phyloP scores from a whole-genome alignment of 192 early-diverging fungal species.

The Oehlia diaphana region DNA sequence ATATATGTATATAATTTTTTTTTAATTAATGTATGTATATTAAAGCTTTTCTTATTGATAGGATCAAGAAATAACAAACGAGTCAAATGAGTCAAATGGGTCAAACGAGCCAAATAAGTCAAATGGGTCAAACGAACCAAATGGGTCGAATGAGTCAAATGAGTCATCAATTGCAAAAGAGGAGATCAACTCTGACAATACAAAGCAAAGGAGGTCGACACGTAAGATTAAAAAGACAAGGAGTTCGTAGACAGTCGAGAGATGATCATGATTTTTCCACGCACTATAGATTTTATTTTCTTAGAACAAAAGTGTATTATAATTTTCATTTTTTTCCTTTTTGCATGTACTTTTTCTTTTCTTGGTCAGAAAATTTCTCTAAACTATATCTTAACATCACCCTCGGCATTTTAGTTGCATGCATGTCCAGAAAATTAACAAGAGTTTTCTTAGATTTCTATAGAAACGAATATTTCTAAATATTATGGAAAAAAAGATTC shows the following conservation, averaged over 20 bases:
- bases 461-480: not conserved
- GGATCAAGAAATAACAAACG: slow-evolving; percentile 2
- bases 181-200: not conserved
- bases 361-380: slow-evolving; percentile 15
- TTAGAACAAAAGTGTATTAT: not conserved
- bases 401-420: slow-evolving; percentile 17
- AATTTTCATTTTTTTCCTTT: slow-evolving; percentile 3
- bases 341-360: slow-evolving; percentile 15
- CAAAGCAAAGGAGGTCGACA: not conserved
- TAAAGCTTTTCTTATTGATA: not conserved
- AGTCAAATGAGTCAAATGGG: not conserved
- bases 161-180: not conserved
- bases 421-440: slow-evolving; percentile 12
- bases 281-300: not conserved
- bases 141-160: not conserved
- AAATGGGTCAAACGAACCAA: not conserved
- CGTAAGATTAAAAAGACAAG: slow-evolving; percentile 1
- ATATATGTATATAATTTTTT: not conserved
- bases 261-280: not conserved
- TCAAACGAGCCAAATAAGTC: not conserved
- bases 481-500: not conserved
- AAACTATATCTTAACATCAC: slow-evolving; percentile 28
- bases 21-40: not conserved
- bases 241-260: not conserved
- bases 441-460: slow-evolving; percentile 23